Base-by-base conservation (phyloP, 805 yeast genomes). In the Clavispora santaluciae region DNA sequence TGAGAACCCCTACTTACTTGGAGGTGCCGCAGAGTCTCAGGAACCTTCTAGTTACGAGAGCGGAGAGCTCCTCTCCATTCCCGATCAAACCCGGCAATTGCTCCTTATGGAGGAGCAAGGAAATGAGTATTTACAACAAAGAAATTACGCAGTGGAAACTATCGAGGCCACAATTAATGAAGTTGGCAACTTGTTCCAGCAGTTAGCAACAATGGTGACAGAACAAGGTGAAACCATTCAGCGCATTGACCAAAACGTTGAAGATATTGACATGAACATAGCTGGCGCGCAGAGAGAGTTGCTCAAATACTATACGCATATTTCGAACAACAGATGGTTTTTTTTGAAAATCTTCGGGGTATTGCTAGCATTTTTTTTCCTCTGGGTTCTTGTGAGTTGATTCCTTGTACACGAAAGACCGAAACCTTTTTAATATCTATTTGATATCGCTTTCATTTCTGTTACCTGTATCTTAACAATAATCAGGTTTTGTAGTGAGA, bases 211-310 rank as follows among this genome's bases (percentile, higher is more conserved):
- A 1, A 91, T 93, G 98, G 97, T 93, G 6, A 89, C 86, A 46
- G 98, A 93, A 61, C 99, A 93, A 64, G 91, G 98, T 30, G 99
- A 93, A 54, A 86, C 85, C 12, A 91, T 93, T 42, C 98, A 91
- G 62, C 73, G 98, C 57, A 93, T 93, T 48, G 99, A 93, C 64
- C 86, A 81, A 41, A 90, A 93, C 57, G 95, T 95, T 6, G 96
- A 90, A 52, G 98, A 93, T 56, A 88, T 91, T 40, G 80, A 87
- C 54, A 60, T 91, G 58, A 93, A 90, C 60, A 90, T 93, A 12
- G 68, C 76, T 21, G 98, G 98, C 1, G 99, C 99, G 0, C 98
- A 93, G 60, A 70, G 97, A 45, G 98, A 93, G 60, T 73, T 93
- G 49, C 68, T 91, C 51, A 91, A 89, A 61, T 93, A 90, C 63